Base-by-base conservation (phyloP, 2,329 filamentous ascomycete genomes). In the Salinomyces thailandicus region DNA sequence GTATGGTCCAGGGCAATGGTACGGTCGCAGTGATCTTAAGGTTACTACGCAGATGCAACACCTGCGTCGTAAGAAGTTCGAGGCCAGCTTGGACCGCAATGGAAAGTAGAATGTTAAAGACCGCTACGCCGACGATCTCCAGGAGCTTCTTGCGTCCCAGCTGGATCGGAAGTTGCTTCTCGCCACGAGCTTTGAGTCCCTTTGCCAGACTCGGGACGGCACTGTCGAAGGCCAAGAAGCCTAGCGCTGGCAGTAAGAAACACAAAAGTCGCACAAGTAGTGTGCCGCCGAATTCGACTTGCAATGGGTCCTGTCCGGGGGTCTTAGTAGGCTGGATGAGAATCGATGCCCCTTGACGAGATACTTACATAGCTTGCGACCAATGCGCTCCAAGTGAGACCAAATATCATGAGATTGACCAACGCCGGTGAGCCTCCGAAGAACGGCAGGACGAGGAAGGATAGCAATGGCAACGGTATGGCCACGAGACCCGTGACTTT, bases 321-420 rank as follows among this genome's bases (percentile, higher is more conserved):
- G n/a, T n/a, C n/a, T n/a, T n/a, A n/a, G n/a, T n/a, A n/a, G n/a
- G n/a, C n/a, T n/a, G n/a, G n/a, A n/a, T n/a, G n/a, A n/a, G n/a
- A n/a, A n/a, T n/a, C n/a, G n/a, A n/a, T n/a, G n/a, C n/a, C n/a
- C n/a, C n/a, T n/a, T n/a, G n/a, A n/a, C n/a, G n/a, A n/a, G n/a
- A 26, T 9, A 26, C 22, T 8, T 26, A 26, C 22, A 51, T 93
- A 81, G 5, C 81, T 81, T 3, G 89, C 66, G 26, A 93, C 76
- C 19, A 95, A 71, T 0, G 84, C 89, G 5, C 77, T 77, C 86
- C 86, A 94, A 49, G 84, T 89, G 64, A 93, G 73, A 59, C 86
- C 89, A 61, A 94, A 91, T 66, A 93, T 87, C 44, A 93, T 65
- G 16, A 93, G 64, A 58, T 91, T 94, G 45, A 93, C 67, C 1